A percentile compares a stretch with the other conserved stretches of the same genome.
Evolutionary conservation across 1,139 yeast species (phyloP).

Genomic region (Petasospora rhodanensis): DNA sequence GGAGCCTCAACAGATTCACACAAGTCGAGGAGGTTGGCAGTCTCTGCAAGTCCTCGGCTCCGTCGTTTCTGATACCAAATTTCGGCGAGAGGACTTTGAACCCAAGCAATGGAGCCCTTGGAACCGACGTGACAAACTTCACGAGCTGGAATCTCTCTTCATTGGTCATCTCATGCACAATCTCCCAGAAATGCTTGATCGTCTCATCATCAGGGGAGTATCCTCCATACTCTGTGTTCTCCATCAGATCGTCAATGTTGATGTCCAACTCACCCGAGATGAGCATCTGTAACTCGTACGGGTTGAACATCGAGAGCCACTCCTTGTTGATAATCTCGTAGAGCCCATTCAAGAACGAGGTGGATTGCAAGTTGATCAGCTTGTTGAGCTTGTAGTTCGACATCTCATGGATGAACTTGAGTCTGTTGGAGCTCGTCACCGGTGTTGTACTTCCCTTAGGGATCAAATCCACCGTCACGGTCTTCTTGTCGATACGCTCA

Average conservation of each 20-base stretch:
- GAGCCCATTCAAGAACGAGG: slow-evolving; percentile 67
- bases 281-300: slow-evolving; percentile 75
- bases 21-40: slow-evolving; percentile 94
- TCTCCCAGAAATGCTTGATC: slow-evolving; percentile 66
- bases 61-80: slow-evolving; percentile 77
- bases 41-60: slow-evolving; percentile 42
- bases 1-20: slow-evolving; percentile 79
- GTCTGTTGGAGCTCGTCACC: slow-evolving; percentile 59
- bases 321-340: slow-evolving; percentile 60
- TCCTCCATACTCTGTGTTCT: slow-evolving; percentile 66
- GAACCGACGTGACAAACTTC: slow-evolving; percentile 86
- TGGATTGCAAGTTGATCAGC: slow-evolving; percentile 54
- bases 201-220: slow-evolving; percentile 54
- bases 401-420: slow-evolving; percentile 72
- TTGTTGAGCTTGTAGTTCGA: slow-evolving; percentile 77
- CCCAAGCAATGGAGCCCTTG: slow-evolving; percentile 88
- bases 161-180: slow-evolving; percentile 60
- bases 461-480: slow-evolving; percentile 50
- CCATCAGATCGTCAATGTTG: slow-evolving; percentile 62
- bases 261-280: slow-evolving; percentile 72
- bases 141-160: slow-evolving; percentile 60
- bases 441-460: slow-evolving; percentile 52
- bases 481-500: slow-evolving; percentile 22
- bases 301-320: slow-evolving; percentile 84
- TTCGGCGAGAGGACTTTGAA: slow-evolving; percentile 69